A percentile compares a stretch with the other conserved stretches of the same genome.
Evolutionary conservation across 2,329 filamentous ascomycete genomes (phyloP).

Genomic region (Emmonsiellopsis sp.): DNA sequence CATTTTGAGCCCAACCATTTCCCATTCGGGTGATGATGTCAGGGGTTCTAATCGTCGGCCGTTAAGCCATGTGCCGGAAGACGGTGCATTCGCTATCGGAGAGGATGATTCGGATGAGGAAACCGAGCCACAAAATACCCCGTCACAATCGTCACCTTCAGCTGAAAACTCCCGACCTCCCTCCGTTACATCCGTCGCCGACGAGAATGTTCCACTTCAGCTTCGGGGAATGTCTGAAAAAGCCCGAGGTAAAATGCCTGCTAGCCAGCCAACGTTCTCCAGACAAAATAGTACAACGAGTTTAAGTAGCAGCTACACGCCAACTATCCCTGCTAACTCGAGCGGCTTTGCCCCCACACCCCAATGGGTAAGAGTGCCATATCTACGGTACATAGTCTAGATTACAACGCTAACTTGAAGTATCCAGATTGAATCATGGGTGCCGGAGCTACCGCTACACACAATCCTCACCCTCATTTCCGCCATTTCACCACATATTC

Average conservation of each 20-base stretch:
- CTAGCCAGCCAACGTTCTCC: conserved; percentile 71
- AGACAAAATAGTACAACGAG: conserved; percentile 84
- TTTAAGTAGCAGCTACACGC: conserved; percentile 53
- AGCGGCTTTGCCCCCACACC: conserved; percentile 65
- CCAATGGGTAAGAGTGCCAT: conserved; percentile 51
- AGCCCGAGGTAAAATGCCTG: conserved; percentile 89
- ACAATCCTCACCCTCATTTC: conserved; percentile 72
- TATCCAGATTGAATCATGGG: conserved; percentile 73
- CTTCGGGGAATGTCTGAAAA: conserved; percentile 94
- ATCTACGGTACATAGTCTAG: neutral
- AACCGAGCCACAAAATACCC: conserved; percentile 55
- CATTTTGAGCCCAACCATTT: conserved; percentile 25
- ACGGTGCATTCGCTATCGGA: conserved; percentile 77
- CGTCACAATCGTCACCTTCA: conserved; percentile 48
- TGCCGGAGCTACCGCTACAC: conserved; percentile 83
- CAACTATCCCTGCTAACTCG: conserved; percentile 44
- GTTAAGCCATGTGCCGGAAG: conserved; percentile 62
- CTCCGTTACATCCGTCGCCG: conserved; percentile 58
- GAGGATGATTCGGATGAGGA: conserved; percentile 61
- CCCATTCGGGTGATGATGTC: conserved; percentile 33
- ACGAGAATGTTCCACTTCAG: conserved; percentile 75
- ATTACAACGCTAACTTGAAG: conserved; percentile 11
- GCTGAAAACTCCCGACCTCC: conserved; percentile 52
- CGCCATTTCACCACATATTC: conserved; percentile 44
- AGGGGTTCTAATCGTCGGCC: conserved; percentile 41